Percentiles rank a stretch among this genome's conserved stretches.
phyloP scores from a whole-genome alignment of 768 basidiomycete species.

The Pisolithus microcarpus region DNA sequence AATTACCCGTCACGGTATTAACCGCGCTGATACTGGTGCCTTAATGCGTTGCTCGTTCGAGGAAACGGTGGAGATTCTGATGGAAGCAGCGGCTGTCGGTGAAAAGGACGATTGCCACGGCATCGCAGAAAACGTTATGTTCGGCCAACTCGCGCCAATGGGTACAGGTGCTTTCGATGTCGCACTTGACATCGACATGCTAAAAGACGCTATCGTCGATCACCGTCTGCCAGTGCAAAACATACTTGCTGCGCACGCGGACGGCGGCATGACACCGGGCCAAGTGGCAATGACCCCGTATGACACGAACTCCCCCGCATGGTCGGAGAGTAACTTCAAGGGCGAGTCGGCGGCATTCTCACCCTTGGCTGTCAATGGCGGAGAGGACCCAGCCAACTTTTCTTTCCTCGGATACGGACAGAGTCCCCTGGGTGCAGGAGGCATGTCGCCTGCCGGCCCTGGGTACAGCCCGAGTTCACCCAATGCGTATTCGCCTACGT shows the following conservation, averaged over 20 bases:
- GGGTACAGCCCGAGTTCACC: constrained; percentile 92
- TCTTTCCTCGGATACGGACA: constrained; percentile 73
- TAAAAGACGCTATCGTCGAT: constrained; percentile 97
- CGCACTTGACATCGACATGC: constrained; percentile 93
- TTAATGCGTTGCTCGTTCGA: constrained; percentile 99
- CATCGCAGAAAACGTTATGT: constrained; percentile 98
- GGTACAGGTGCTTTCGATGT: constrained; percentile 97
- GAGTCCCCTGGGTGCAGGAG: constrained; percentile 76
- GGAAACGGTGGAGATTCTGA: constrained; percentile 97
- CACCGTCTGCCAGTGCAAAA: constrained; percentile 84
- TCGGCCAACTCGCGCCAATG: constrained; percentile 99
- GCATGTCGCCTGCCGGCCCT: constrained; percentile 83
- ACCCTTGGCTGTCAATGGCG: constrained; percentile 81
- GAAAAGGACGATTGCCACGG: constrained; percentile 98
- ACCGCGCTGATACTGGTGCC: constrained; percentile 97
- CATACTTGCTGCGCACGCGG: constrained; percentile 69
- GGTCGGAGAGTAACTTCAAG: constrained; percentile 69
- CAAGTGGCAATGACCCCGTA: constrained; percentile 96
- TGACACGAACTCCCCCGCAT: constrained; percentile 83
- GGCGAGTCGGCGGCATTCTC: constrained; percentile 90
- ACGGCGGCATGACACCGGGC: constrained; percentile 87
- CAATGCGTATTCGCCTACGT: constrained; percentile 82
- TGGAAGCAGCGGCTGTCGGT: constrained; percentile 97
- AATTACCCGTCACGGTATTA: constrained; percentile 99
- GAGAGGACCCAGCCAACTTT: constrained; percentile 77